Evolutionary conservation across 768 basidiomycete species (phyloP).

Genomic region (Suillus occidentalis): DNA sequence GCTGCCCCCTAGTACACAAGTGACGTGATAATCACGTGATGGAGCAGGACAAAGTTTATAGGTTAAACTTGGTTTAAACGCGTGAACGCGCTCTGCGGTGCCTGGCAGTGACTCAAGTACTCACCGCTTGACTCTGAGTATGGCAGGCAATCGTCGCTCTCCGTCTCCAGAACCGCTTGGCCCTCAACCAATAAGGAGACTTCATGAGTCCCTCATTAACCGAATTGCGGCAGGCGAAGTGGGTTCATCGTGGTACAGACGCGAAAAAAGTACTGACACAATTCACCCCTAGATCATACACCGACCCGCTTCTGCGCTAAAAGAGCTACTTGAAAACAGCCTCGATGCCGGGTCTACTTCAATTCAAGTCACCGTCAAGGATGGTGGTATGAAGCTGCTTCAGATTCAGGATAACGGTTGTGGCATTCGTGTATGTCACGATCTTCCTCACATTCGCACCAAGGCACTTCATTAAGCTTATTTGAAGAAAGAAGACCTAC

Average conservation of each 20-base stretch:
- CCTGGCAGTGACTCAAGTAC: not conserved
- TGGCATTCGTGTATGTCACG: slow-evolving; percentile 76
- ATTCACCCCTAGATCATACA: slow-evolving; percentile 68
- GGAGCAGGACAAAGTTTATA: not conserved
- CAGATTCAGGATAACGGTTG: slow-evolving; percentile 97
- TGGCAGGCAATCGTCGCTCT: not conserved
- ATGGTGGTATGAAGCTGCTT: slow-evolving; percentile 91
- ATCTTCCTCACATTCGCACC: not conserved
- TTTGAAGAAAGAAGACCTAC: slow-evolving; percentile 77
- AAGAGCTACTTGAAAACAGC: slow-evolving; percentile 92
- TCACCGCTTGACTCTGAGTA: not conserved
- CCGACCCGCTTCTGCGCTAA: slow-evolving; percentile 90
- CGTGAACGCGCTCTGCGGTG: not conserved
- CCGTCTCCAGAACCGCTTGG: slow-evolving; percentile 31
- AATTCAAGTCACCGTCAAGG: slow-evolving; percentile 87
- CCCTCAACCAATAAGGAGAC: slow-evolving; percentile 68
- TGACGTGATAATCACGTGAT: not conserved
- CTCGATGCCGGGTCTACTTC: slow-evolving; percentile 91
- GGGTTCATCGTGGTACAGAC: not conserved
- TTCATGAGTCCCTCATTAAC: slow-evolving; percentile 85
- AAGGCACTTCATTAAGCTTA: not conserved
- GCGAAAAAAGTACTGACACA: slow-evolving; percentile 4
- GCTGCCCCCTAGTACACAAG: no score
- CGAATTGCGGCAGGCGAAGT: slow-evolving; percentile 86
- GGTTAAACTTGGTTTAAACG: no score